These are phyloP conservation scores for Gossypium rotundifolium DNA, from an alignment of 345 rosid genomes.

Conservation along the genomic window DNA sequence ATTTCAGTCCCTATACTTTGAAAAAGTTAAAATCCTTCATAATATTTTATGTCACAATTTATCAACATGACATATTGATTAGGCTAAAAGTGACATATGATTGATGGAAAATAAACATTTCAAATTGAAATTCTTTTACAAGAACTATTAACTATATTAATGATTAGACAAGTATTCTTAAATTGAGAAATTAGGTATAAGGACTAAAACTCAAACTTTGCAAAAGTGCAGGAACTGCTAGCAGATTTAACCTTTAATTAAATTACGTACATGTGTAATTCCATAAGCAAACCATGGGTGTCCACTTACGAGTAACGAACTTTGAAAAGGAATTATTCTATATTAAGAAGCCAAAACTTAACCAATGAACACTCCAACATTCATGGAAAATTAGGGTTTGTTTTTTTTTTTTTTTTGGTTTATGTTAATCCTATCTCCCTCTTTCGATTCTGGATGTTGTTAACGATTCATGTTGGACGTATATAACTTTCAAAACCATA, in stretches of 20 bases:
- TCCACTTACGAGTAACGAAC: neutral
- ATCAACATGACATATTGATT: too few relatives aligned
- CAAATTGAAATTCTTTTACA: too few relatives aligned
- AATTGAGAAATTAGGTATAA: too few relatives aligned
- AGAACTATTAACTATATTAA: too few relatives aligned
- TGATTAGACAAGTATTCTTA: too few relatives aligned
- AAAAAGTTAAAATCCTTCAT: too few relatives aligned
- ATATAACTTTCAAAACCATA: neutral
- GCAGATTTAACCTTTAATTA: neutral
- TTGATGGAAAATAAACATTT: too few relatives aligned
- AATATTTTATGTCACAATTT: too few relatives aligned
- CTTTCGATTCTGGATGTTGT: neutral
- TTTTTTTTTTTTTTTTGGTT: neutral
- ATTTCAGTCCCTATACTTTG: neutral
- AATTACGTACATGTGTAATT: neutral
- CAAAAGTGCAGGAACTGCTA: too few relatives aligned
- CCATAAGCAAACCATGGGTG: neutral
- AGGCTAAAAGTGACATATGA: too few relatives aligned
- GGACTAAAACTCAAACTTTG: too few relatives aligned
- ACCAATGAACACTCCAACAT: neutral
- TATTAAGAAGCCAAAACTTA: conserved; percentile 1
- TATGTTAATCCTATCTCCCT: neutral
- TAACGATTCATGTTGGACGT: neutral
- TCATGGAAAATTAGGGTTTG: neutral
- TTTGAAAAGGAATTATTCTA: neutral